phyloP scores from a whole-genome alignment of 2,329 filamentous ascomycete genomes.

The Talaromyces albobiverticillius region DNA sequence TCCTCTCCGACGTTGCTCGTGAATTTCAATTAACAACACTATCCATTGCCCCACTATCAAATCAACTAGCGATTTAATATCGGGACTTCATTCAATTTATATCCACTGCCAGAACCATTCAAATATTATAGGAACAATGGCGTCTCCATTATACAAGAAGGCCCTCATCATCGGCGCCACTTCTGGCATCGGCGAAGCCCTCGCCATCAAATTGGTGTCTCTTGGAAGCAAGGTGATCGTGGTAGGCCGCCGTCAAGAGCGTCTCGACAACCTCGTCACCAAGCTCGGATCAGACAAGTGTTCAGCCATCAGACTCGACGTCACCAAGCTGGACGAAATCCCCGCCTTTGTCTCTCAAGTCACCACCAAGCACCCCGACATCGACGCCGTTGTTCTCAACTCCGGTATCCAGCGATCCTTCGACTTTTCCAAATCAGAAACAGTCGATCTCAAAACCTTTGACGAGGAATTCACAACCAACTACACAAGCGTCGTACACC shows the following conservation, averaged over 20 bases:
- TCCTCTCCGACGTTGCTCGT: no score
- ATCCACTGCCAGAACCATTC: background rate
- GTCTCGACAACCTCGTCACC: constrained; percentile 48
- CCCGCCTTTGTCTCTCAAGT: constrained; percentile 20
- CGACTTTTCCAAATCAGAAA: constrained; percentile 49
- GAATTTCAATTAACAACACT: no score
- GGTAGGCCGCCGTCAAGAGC: constrained; percentile 51
- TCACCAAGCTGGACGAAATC: constrained; percentile 49
- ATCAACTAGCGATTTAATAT: background rate
- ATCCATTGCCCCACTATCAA: no score
- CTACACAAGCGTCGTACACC: constrained; percentile 48
- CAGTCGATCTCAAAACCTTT: constrained; percentile 43
- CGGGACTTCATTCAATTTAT: background rate
- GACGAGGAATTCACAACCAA: constrained; percentile 51
- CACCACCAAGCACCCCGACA: constrained; percentile 46
- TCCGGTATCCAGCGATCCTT: constrained; percentile 52
- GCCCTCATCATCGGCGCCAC: constrained; percentile 54
- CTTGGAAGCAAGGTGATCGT: constrained; percentile 49
- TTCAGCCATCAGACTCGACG: constrained; percentile 48
- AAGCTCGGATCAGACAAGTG: constrained; percentile 48
- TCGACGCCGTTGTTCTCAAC: constrained; percentile 54
- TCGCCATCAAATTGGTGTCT: constrained; percentile 49
- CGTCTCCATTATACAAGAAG: constrained; percentile 48
- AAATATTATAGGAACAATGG: constrained; percentile 26
- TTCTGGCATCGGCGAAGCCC: constrained; percentile 45